These are phyloP conservation scores for Arabidopsis arenosa DNA, from an alignment of 345 rosid species.

Conservation along the genomic window DNA sequence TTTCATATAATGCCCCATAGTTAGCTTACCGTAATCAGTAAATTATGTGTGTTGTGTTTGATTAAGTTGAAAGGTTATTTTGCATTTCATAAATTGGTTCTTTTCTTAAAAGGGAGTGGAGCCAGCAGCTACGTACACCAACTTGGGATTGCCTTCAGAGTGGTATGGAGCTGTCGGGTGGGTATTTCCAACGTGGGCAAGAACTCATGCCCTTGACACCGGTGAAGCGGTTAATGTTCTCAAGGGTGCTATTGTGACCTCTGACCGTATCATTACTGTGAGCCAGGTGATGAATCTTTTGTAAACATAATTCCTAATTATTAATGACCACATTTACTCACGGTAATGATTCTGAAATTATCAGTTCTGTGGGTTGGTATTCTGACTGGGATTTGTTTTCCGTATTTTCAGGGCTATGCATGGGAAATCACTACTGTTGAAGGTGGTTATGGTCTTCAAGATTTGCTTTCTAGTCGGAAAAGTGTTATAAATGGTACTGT, in stretches of 20 bases:
- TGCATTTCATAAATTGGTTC: background rate
- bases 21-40: no score
- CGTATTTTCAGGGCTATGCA: conserved; percentile 75
- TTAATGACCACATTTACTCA: conserved; percentile 2
- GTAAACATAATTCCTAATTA: background rate
- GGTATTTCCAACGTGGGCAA: conserved; percentile 98
- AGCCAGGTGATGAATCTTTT: conserved; percentile 74
- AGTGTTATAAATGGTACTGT: conserved; percentile 75
- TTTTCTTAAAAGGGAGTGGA: conserved; percentile 80
- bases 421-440: conserved; percentile 97
- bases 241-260: conserved; percentile 94
- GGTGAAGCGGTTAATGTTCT: conserved; percentile 96
- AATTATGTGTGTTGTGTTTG: no score
- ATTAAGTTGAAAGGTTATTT: background rate
- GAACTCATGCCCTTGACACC: conserved; percentile 98
- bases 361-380: background rate
- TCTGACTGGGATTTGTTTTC: background rate
- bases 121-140: conserved; percentile 70
- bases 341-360: background rate
- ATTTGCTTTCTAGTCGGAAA: conserved; percentile 70
- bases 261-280: conserved; percentile 89
- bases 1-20: background rate
- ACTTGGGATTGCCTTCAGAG: conserved; percentile 79
- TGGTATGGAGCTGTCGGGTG: conserved; percentile 95
- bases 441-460: conserved; percentile 93